Base-by-base conservation (phyloP, 345 rosid genomes). In the Heritiera fomes region DNA sequence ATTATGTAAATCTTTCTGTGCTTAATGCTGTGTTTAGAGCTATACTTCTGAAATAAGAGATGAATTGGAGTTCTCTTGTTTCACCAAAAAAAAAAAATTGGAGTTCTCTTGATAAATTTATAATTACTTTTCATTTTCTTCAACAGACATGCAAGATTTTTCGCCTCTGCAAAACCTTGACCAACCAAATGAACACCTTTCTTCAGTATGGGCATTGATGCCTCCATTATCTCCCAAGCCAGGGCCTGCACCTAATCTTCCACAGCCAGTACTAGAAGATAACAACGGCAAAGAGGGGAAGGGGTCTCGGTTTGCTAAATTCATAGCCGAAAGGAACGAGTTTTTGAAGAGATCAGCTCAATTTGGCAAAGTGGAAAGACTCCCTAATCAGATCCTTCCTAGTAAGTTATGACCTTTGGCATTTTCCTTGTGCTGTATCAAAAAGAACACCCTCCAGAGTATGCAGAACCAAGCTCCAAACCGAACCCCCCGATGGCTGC, bases 191-290 rank as follows among this genome's bases (percentile, higher is more conserved):
- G 81, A 90, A 61, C 82, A 87, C 47, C 91, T 93, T 43, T 87
- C 94, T 23, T 87, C 91, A 2, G 84, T 93, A 41, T 92, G 99
- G 98, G 93, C 93, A n/a, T 81, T 93, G 87, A 87, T 92, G 89
- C 93, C 97, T 13, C 87, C 91, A 7, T 82, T 90, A 53, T 76
- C 95, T 75, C 90, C 92, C 14, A 86, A 87, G 87, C 87, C 81
- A 47, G 83, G 68, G 43, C 91, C 91, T 73, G 77, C 81, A 32
- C 88, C 84, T 34, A 71, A 72, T 77, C 81, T 84, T 49, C 93
- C 88, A 1, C 84, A 85, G 67, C 70, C 86, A 28, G 59, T 76
- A 23, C 82, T 71, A 40, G 89, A 89, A 75, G 92, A 84, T 74
- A 74, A 80, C 43, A 79, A 77, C 79, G 80, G 79, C 76, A 87